A percentile compares a stretch with the other conserved stretches of the same genome.
phyloP scores from a whole-genome alignment of 1,284 basidiomycete genomes.

The Trametes polyzona region DNA sequence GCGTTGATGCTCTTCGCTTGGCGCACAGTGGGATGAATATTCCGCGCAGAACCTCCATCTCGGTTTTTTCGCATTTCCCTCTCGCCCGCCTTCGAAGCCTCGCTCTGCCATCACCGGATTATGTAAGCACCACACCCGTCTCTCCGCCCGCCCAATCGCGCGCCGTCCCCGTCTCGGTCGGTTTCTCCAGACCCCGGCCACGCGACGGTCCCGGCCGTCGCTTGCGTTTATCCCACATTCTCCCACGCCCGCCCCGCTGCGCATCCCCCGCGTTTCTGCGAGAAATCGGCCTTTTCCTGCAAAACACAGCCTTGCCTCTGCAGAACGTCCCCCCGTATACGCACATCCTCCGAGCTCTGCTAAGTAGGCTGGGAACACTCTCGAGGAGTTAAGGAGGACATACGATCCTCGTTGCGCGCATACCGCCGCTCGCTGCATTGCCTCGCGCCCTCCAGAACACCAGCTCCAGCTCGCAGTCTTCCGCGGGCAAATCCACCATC shows the following conservation, averaged over 20 bases:
- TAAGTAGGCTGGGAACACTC: constrained; percentile 10
- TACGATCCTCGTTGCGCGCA: neutral
- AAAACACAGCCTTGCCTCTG: neutral
- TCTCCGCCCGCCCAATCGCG: constrained; percentile 4
- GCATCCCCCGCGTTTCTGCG: neutral
- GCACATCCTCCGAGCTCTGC: neutral
- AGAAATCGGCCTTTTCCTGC: neutral
- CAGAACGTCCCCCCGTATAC: neutral
- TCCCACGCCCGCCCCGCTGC: neutral
- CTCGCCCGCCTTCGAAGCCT: too few species aligned
- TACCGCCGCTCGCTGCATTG: constrained; percentile 12
- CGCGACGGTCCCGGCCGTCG: constrained; percentile 4
- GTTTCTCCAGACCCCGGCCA: constrained; percentile 3
- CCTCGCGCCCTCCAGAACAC: neutral
- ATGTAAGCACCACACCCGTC: constrained; percentile 14
- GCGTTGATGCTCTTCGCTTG: constrained; percentile 8
- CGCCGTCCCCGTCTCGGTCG: neutral
- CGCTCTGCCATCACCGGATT: neutral
- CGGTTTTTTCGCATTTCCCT: neutral
- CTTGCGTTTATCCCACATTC: neutral
- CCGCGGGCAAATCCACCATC: neutral
- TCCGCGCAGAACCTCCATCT: neutral
- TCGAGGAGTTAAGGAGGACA: constrained; percentile 18
- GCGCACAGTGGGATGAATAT: constrained; percentile 21
- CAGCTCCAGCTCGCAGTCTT: neutral